Evolutionary conservation across 1,284 basidiomycete species (phyloP), one percentile per base, ranked within the genome.

Genomic region (Marasmius fiardii): DNA sequence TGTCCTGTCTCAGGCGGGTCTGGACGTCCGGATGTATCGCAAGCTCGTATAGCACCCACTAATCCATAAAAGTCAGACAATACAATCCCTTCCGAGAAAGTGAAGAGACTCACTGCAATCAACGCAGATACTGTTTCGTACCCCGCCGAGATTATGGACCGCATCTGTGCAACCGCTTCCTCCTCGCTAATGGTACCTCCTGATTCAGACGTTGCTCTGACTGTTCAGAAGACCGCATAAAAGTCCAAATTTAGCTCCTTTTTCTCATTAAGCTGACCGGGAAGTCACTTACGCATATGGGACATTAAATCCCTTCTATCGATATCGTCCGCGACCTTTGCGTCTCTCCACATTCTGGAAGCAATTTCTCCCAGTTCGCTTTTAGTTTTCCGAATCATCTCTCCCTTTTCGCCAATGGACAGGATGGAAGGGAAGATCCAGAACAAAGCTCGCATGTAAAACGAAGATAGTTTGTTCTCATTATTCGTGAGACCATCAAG

Each of bases 11-110:
- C 28, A 85, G 71, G 39, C 74, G 66, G 18, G 66, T 63, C 63
- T 85, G 84, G 43, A 79, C 63, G 43, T 70, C 60, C 0, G 71
- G 69, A 60, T 81, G 65, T n/a, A 64, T 66, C 24, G 82, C 73
- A 45, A 85, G 71, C 61, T 85, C 83, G 53, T 82, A 82, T 11
- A 85, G 67, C 43, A 78, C 66, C 83, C 83, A 85, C 82, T 83
- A 52, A 3, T 31, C 43, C 52, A 50, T 14, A 26, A 43, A 44
- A 45, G 47, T 23, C 43, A 28, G 55, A 37, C 48, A 34, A 49
- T 4, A 51, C 44, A 52, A 47, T 43, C 21, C 43, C 37, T 54
- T 50, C 10, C 24, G 7, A 52, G 37, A 6, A 43, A 41, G 33
- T 20, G 43, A 28, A 14, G 52, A 28, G 31, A 60, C 73, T 66